Conservation (phyloP, 23 red algal genomes). For the Gracilaria gracilis region DNA sequence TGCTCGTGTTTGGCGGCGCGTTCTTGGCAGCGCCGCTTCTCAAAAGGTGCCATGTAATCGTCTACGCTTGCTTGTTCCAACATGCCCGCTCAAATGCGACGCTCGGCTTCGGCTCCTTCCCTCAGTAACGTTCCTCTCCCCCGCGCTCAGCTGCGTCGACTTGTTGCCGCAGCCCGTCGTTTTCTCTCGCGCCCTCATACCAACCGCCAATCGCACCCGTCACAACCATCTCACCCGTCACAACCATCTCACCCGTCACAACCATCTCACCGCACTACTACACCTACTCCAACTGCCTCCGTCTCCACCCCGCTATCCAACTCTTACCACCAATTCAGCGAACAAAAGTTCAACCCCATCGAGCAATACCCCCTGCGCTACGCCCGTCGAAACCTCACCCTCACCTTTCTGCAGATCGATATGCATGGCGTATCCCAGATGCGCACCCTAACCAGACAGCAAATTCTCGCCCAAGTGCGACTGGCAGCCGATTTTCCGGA, state of each 20-base stretch:
- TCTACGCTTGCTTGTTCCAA: slow-evolving; percentile 7
- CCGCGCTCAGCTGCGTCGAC: slow-evolving; percentile 20
- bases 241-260: slow-evolving; percentile 3
- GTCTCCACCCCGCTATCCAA: not conserved
- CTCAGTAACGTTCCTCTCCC: not conserved
- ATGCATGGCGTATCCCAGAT: slow-evolving; percentile 35
- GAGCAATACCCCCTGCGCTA: slow-evolving; percentile 5
- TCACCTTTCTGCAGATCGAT: slow-evolving; percentile 58
- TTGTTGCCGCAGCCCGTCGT: not conserved
- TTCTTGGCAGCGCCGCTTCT: slow-evolving; percentile 14
- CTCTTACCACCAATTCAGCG: not conserved
- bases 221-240: too few species aligned
- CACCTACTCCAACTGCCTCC: slow-evolving; percentile 24
- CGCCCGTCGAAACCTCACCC: slow-evolving; percentile 41
- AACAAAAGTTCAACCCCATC: not conserved
- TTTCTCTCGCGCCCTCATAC: not conserved
- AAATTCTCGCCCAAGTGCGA: slow-evolving; percentile 66
- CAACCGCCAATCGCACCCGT: too few species aligned
- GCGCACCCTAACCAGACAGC: slow-evolving; percentile 40
- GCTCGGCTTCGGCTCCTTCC: slow-evolving; percentile 53
- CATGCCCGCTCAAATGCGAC: slow-evolving; percentile 32
- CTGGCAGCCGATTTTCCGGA: slow-evolving; percentile 8
- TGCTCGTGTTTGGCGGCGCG: slow-evolving; percentile 4
- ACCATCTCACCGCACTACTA: not conserved
- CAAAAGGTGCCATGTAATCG: slow-evolving; percentile 37